Conservation (phyloP, 352 stramenopile genomes). For the Pythium brachiatum region DNA sequence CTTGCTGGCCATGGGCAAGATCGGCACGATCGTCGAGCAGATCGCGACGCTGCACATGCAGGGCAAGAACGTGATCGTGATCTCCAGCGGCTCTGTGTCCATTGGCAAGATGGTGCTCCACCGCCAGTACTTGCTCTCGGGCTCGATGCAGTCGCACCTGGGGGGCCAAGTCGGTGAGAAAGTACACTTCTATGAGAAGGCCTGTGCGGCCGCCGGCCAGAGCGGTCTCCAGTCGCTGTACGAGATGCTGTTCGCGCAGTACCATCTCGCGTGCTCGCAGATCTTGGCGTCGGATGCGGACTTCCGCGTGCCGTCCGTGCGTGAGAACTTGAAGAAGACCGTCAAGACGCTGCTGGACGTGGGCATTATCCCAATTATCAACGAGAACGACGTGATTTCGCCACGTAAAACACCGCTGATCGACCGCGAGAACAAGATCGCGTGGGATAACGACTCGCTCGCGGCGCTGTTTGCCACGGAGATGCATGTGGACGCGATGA, state of each 20-base stretch:
- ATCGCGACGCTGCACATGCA: conserved; percentile 82
- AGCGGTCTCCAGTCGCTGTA: conserved; percentile 83
- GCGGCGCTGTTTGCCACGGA: conserved; percentile 74
- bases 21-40: conserved; percentile 82
- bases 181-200: conserved; percentile 71
- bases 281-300: conserved; percentile 78
- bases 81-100: conserved; percentile 76
- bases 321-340: conserved; percentile 64
- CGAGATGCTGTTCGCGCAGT: conserved; percentile 85
- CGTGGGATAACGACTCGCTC: conserved; percentile 86
- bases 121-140: conserved; percentile 77
- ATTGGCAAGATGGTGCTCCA: conserved; percentile 83
- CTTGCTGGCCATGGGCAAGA: conserved; percentile 80
- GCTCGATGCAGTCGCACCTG: conserved; percentile 80
- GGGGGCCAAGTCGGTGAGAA: conserved; percentile 55
- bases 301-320: conserved; percentile 61
- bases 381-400: conserved; percentile 86
- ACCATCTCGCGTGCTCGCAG: conserved; percentile 80
- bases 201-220: conserved; percentile 63
- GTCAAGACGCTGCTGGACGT: conserved; percentile 68
- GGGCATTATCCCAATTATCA: conserved; percentile 84
- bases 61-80: conserved; percentile 77
- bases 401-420: conserved; percentile 59
- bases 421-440: conserved; percentile 51
- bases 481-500: conserved; percentile 69